phyloP scores from a whole-genome alignment of 164 flowering plant species.

The Annona cherimola region DNA sequence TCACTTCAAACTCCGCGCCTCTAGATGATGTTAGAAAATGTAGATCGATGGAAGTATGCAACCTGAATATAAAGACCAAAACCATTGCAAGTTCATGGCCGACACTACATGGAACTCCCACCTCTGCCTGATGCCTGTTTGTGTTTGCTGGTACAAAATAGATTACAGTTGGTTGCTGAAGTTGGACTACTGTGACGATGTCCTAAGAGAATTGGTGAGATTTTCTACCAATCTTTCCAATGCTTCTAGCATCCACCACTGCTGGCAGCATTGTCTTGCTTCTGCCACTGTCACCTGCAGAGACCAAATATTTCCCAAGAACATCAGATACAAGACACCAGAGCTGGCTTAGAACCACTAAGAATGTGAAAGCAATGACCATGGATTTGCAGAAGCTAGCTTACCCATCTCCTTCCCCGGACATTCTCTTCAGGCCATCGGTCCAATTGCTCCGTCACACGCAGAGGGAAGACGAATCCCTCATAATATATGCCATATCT shows the following conservation, averaged over 20 bases:
- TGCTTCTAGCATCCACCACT: conserved; percentile 46
- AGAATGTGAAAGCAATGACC: neutral
- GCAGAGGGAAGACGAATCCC: conserved; percentile 74
- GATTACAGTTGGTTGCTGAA: neutral
- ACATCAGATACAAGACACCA: neutral
- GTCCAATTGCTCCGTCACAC: conserved; percentile 60
- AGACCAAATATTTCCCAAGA: neutral
- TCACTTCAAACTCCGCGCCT: too few relatives aligned
- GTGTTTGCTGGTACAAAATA: too few relatives aligned
- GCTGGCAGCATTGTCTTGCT: conserved; percentile 35
- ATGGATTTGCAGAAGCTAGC: conserved; percentile 3
- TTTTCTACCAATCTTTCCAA: conserved; percentile 22
- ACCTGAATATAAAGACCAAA: neutral
- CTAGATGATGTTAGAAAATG: too few relatives aligned
- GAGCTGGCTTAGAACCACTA: neutral
- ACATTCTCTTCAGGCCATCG: conserved; percentile 63
- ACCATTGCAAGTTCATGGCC: neutral
- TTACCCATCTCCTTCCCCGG: conserved; percentile 65
- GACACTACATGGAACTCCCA: neutral
- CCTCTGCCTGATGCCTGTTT: too few relatives aligned
- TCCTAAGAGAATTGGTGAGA: neutral
- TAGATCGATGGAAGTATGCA: neutral
- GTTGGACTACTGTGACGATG: neutral
- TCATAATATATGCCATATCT: conserved; percentile 48
- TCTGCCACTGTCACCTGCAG: conserved; percentile 43